A percentile compares a stretch with the other conserved stretches of the same genome.
Evolutionary conservation across 2,329 filamentous ascomycete genomes (phyloP).

Genomic region (Aspergillus flavus): DNA sequence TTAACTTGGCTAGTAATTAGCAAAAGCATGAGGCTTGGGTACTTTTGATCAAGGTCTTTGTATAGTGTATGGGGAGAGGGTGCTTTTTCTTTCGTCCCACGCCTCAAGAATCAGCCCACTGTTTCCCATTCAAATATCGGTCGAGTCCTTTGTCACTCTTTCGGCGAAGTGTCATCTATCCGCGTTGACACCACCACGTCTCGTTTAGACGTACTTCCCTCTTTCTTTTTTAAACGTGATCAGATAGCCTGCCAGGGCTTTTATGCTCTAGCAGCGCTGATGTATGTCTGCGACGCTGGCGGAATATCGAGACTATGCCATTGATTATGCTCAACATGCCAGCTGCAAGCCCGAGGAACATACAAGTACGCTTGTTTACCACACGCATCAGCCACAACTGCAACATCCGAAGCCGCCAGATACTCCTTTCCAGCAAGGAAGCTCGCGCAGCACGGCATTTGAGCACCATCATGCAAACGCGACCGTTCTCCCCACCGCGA

Average conservation of each 20-base stretch:
- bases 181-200: not conserved
- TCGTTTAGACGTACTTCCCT: not conserved
- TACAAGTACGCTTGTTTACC: slow-evolving; percentile 67
- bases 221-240: slow-evolving; percentile 10
- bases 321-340: slow-evolving; percentile 72
- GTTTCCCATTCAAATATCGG: not conserved
- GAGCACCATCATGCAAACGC: slow-evolving; percentile 46
- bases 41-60: slow-evolving; percentile 3
- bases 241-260: slow-evolving; percentile 66
- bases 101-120: slow-evolving; percentile 1
- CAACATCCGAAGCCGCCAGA: slow-evolving; percentile 39
- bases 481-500: slow-evolving; percentile 35
- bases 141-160: not conserved
- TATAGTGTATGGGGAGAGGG: not conserved
- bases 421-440: slow-evolving; percentile 35
- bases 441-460: slow-evolving; percentile 35
- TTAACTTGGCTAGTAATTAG: not conserved
- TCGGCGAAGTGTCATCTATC: not conserved
- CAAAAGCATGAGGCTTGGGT: slow-evolving; percentile 2
- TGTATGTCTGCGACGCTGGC: slow-evolving; percentile 72
- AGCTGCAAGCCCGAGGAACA: slow-evolving; percentile 66
- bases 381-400: slow-evolving; percentile 48
- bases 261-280: slow-evolving; percentile 72
- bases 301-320: slow-evolving; percentile 75
- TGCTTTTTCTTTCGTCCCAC: not conserved